Evolutionary conservation across 495 filamentous ascomycete genomes (phyloP), one percentile per base, ranked within the genome.

Genomic region (Echria macrotheca): DNA sequence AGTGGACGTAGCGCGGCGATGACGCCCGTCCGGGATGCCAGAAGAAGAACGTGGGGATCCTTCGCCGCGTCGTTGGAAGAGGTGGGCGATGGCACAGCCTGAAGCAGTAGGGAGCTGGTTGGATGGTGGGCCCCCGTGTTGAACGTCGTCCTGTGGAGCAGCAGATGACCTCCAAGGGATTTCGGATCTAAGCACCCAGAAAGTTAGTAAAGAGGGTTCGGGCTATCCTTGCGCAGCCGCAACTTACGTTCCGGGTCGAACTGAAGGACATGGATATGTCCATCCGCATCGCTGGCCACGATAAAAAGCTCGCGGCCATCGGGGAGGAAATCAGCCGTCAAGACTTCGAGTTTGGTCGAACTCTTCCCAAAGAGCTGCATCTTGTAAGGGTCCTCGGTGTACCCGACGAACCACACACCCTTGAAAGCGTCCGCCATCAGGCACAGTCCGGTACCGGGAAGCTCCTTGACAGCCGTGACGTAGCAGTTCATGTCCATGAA

Each of bases 401-500:
- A 97, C 0, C 93, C 93, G 12, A 84, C 85, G 50, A 99, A 94
- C 90, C 91, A 96, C 9, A 96, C 71, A 0, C 91, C 91, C 66
- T 95, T 96, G 56, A 91, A 76, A 4, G 86, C 91, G 69, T 99
- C 93, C 0, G 84, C 86, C 63, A 96, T 75, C 4, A 95, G 67
- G 55, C 82, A 87, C 60, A 97, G 73, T 3, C 91, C 91, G 0
- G 89, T 94, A 1, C 85, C 82, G 19, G 78, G 78, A 29, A 97
- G 74, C 54, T 87, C 86, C 61, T 90, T 94, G 38, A 85, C 81
- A 3, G 84, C 77, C 2, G 79, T 87, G 24, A 95, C 86, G 64
- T 91, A 91, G 68, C 86, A 89, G 70, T 87, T 91, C 83, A 95
- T 90, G 58, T 99, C 93, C 81, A 99, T 87, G 58, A 99, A 99